Conservation (phyloP, 352 stramenopile species). For the Pythium insidiosum region DNA sequence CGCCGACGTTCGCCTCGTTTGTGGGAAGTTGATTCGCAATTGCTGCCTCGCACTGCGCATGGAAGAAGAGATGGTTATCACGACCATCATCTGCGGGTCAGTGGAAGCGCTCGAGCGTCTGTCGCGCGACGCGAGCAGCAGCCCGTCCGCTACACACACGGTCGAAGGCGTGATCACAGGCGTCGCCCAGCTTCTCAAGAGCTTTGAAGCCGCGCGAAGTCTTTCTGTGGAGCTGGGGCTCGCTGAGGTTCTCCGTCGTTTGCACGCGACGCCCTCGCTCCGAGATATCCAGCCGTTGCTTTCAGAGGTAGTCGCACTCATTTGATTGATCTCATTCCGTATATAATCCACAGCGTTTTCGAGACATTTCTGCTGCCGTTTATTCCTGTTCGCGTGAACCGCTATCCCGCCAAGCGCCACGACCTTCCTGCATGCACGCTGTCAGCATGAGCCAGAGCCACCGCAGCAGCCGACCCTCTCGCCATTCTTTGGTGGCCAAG, state of each 20-base stretch:
- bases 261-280: slow-evolving; percentile 34
- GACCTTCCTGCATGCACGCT: too few relatives aligned
- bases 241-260: slow-evolving; percentile 44
- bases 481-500: too few relatives aligned
- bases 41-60: slow-evolving; percentile 56
- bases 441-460: too few relatives aligned
- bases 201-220: slow-evolving; percentile 47
- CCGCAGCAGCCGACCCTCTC: too few relatives aligned
- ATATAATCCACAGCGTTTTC: too few relatives aligned
- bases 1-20: slow-evolving; percentile 40
- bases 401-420: too few relatives aligned
- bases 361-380: too few relatives aligned
- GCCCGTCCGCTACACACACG: slow-evolving; percentile 18
- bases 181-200: slow-evolving; percentile 51
- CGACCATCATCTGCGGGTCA: slow-evolving; percentile 57
- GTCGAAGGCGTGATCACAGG: slow-evolving; percentile 59
- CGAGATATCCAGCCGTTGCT: slow-evolving; percentile 40
- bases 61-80: slow-evolving; percentile 64
- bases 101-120: slow-evolving; percentile 63
- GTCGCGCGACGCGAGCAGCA: slow-evolving; percentile 23
- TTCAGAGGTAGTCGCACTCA: slow-evolving; percentile 51
- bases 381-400: too few relatives aligned
- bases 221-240: slow-evolving; percentile 59
- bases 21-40: slow-evolving; percentile 59
- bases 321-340: too few relatives aligned